phyloP scores from a whole-genome alignment of 1,139 yeast genomes.

The Yamadazyma jaroonii region DNA sequence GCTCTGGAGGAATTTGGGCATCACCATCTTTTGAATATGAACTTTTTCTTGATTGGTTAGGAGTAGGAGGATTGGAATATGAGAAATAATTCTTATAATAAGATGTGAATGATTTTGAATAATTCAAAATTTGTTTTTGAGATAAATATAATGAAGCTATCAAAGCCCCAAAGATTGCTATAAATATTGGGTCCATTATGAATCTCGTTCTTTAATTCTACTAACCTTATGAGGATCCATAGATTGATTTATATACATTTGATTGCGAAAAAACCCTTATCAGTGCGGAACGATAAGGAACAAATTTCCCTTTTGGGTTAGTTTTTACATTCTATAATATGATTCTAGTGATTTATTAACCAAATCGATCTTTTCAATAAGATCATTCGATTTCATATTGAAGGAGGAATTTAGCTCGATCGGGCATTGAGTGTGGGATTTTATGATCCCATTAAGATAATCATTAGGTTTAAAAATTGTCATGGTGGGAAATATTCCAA shows the following conservation, averaged over 20 bases:
- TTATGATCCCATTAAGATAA: not conserved
- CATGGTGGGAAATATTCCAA: not conserved
- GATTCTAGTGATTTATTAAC: slow-evolving; percentile 1
- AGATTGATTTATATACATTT: slow-evolving; percentile 3
- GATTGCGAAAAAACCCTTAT: slow-evolving; percentile 5
- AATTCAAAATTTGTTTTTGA: slow-evolving; percentile 14
- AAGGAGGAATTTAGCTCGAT: slow-evolving; percentile 1
- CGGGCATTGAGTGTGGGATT: not conserved
- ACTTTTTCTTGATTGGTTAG: slow-evolving; percentile 12
- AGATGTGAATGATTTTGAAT: slow-evolving; percentile 6
- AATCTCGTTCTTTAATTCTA: too few species aligned
- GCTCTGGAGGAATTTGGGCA: slow-evolving; percentile 33
- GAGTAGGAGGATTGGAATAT: slow-evolving; percentile 13
- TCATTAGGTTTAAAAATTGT: slow-evolving; percentile 2
- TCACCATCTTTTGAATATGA: slow-evolving; percentile 10
- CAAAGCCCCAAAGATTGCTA: slow-evolving; percentile 15
- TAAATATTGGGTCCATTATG: slow-evolving; percentile 8
- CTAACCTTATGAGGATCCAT: slow-evolving; percentile 1
- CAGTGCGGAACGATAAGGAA: slow-evolving; percentile 3
- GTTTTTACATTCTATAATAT: slow-evolving; percentile 1
- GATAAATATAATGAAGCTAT: slow-evolving; percentile 14
- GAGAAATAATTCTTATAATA: slow-evolving; percentile 12
- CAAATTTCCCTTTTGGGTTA: slow-evolving; percentile 3
- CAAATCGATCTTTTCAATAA: not conserved
- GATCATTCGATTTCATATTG: not conserved